Evolutionary conservation across 257 asterid species (phyloP).

Genomic region (Solanum medicagineum): DNA sequence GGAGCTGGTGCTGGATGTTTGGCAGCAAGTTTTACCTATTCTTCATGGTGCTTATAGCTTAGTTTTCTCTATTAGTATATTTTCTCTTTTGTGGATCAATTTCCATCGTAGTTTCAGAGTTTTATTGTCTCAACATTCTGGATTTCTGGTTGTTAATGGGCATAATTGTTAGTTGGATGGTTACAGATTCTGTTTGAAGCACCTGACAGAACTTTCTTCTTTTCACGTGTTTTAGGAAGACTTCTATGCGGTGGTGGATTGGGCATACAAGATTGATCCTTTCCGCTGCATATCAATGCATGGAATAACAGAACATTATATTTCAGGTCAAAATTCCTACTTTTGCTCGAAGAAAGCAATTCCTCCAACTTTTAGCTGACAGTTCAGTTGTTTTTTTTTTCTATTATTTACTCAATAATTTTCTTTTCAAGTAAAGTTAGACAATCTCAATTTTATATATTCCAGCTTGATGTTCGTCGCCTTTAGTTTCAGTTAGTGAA

Average conservation of each 20-base stretch:
- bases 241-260: constrained; percentile 89
- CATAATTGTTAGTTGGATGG: background rate
- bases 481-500: background rate
- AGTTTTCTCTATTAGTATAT: background rate
- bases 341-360: background rate
- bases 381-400: background rate
- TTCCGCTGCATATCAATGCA: constrained; percentile 96
- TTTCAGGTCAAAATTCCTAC: constrained; percentile 45
- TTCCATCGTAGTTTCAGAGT: background rate
- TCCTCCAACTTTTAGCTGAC: background rate
- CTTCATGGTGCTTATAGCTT: background rate
- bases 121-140: background rate
- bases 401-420: background rate
- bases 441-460: background rate
- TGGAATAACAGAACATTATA: constrained; percentile 81
- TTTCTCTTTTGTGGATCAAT: background rate
- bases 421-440: background rate
- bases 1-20: background rate
- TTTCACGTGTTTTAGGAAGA: constrained; percentile 51
- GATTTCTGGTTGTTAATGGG: background rate
- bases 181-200: background rate
- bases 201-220: background rate
- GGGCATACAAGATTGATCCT: constrained; percentile 96
- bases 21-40: background rate
- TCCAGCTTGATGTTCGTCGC: background rate